These are phyloP conservation scores for Athelia sp. DNA, from an alignment of 1,284 basidiomycete genomes.

Conservation along the genomic window DNA sequence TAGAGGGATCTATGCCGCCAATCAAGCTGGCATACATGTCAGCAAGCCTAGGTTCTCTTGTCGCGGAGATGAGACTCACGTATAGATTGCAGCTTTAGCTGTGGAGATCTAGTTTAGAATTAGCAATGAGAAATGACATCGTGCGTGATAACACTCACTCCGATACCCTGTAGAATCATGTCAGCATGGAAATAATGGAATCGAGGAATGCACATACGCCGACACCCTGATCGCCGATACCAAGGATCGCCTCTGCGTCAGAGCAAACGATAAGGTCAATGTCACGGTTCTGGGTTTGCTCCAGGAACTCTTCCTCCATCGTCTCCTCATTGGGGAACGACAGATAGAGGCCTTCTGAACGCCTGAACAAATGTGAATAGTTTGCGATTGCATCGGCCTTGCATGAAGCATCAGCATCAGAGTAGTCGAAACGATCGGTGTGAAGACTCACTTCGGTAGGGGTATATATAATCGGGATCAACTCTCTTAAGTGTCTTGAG, in stretches of 20 bases:
- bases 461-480: conserved; percentile 74
- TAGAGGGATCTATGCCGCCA: conserved; percentile 74
- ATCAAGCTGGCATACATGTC: conserved; percentile 46
- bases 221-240: conserved; percentile 72
- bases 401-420: background rate
- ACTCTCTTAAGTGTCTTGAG: conserved; percentile 59
- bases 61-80: conserved; percentile 35
- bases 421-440: background rate
- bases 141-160: conserved; percentile 26
- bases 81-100: conserved; percentile 85
- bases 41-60: conserved; percentile 2
- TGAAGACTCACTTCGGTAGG: conserved; percentile 51
- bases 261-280: conserved; percentile 78
- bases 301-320: conserved; percentile 75
- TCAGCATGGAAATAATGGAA: background rate
- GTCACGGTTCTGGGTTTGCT: conserved; percentile 54
- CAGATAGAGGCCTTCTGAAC: conserved; percentile 68
- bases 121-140: background rate
- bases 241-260: conserved; percentile 80
- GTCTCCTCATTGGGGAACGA: conserved; percentile 59
- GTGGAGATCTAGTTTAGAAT: conserved; percentile 61
- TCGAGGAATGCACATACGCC: conserved; percentile 20
- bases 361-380: conserved; percentile 77
- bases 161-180: conserved; percentile 35
- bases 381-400: conserved; percentile 75